Conservation (phyloP, 1,139 yeast species). For the Saccharomyces pastorianus region DNA sequence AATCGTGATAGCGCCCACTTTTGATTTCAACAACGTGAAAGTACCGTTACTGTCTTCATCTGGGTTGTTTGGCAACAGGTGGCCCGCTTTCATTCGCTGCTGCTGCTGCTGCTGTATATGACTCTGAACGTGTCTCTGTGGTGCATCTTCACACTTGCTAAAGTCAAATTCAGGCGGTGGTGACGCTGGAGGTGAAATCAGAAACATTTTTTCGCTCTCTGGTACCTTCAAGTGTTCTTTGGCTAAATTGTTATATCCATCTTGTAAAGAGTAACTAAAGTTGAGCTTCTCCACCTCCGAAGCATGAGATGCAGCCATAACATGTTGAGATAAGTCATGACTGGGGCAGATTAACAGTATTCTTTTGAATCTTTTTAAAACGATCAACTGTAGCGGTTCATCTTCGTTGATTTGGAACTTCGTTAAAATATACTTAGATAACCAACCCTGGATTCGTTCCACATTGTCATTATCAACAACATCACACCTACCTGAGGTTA, state of each 20-base stretch:
- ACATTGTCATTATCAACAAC: conserved; percentile 5
- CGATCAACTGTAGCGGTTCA: conserved; percentile 17
- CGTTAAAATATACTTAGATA: conserved; percentile 8
- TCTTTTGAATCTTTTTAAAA: conserved; percentile 16
- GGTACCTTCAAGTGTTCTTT: conserved; percentile 31
- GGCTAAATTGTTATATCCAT: conserved; percentile 12
- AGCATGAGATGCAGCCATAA: conserved; percentile 4
- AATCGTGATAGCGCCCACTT: conserved; percentile 13
- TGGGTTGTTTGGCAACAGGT: background rate
- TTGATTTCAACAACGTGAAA: conserved; percentile 7
- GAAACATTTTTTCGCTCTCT: conserved; percentile 27
- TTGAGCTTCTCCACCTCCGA: conserved; percentile 3
- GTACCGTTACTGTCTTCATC: background rate
- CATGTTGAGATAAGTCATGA: conserved; percentile 7
- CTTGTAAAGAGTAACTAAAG: conserved; percentile 17
- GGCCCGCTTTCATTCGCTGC: conserved; percentile 1
- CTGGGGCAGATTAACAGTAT: conserved; percentile 18
- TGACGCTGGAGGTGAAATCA: conserved; percentile 37
- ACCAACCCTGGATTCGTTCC: conserved; percentile 6
- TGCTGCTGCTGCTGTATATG: conserved; percentile 6
- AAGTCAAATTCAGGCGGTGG: conserved; percentile 37
- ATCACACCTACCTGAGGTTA: conserved; percentile 9
- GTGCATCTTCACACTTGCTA: conserved; percentile 33
- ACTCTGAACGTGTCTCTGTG: conserved; percentile 18
- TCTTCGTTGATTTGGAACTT: conserved; percentile 6